These are phyloP conservation scores for Chlamydomonas sp. DNA, from an alignment of 139 green algal genomes.

Conservation along the genomic window DNA sequence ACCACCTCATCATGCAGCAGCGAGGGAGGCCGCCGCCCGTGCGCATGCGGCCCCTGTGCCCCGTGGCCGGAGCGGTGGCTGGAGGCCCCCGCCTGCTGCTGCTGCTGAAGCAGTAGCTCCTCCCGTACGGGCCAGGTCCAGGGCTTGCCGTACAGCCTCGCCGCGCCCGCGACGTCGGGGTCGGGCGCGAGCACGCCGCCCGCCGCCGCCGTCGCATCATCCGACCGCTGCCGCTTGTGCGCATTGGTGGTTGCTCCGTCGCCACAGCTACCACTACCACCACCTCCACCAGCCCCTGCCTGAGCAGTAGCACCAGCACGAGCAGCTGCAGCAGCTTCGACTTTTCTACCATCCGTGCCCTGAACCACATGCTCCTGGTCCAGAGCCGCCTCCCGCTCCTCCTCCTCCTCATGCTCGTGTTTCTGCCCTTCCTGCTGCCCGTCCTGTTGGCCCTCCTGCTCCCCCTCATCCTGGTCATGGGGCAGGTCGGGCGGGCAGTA, in stretches of 20 bases:
- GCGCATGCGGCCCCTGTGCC: not conserved
- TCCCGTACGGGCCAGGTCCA: not conserved
- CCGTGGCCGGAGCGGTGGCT: not conserved
- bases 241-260: not conserved
- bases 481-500: no score
- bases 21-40: slow-evolving; percentile 12
- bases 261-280: not conserved
- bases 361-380: not conserved
- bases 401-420: slow-evolving; percentile 7
- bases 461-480: not conserved
- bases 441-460: slow-evolving; percentile 8
- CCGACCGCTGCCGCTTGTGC: slow-evolving; percentile 28
- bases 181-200: not conserved
- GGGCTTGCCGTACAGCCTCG: slow-evolving; percentile 13
- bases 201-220: not conserved
- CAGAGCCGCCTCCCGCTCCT: not conserved
- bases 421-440: slow-evolving; percentile 13
- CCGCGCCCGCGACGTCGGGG: not conserved
- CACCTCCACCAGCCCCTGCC: no score
- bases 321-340: not conserved
- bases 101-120: not conserved
- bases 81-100: slow-evolving; percentile 3
- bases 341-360: no score
- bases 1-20: slow-evolving; percentile 53
- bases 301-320: not conserved